phyloP scores from a whole-genome alignment of 805 yeast genomes.

The Metschnikowia chrysomelidarum region DNA sequence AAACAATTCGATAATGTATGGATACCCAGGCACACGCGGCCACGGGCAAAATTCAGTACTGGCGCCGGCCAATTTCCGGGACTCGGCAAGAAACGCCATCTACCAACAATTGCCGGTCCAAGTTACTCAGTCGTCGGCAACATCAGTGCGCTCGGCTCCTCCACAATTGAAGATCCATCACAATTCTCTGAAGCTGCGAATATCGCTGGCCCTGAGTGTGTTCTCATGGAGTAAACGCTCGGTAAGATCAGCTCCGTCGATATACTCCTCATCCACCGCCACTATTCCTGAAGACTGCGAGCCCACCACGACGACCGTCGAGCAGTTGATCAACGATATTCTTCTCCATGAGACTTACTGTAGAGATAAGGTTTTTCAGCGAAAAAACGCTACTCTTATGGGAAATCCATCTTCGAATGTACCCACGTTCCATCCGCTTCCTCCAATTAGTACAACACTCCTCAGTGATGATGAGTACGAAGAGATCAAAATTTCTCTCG shows the following conservation, averaged over 20 bases:
- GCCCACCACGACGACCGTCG: conserved; percentile 41
- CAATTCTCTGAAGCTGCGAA: conserved; percentile 25
- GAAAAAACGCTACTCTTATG: conserved; percentile 6
- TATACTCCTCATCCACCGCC: conserved; percentile 41
- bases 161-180: conserved; percentile 24
- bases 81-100: conserved; percentile 43
- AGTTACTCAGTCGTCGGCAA: conserved; percentile 24
- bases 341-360: conserved; percentile 35
- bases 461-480: conserved; percentile 25
- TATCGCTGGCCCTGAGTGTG: conserved; percentile 37
- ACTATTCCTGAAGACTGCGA: conserved; percentile 46
- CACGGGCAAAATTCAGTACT: conserved; percentile 16
- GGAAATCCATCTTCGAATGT: too few species aligned
- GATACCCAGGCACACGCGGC: conserved; percentile 17
- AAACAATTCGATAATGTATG: conserved; percentile 20
- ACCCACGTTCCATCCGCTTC: too few species aligned
- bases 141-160: conserved; percentile 42
- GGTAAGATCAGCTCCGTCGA: conserved; percentile 43
- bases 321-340: conserved; percentile 43
- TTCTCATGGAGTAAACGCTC: conserved; percentile 37
- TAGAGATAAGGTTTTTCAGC: conserved; percentile 17
- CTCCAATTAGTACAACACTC: too few species aligned
- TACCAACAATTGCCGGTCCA: conserved; percentile 37
- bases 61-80: conserved; percentile 42
- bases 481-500: conserved; percentile 36